phyloP scores from a whole-genome alignment of 2,329 filamentous ascomycete species.

The Uncinocarpus reesii region DNA sequence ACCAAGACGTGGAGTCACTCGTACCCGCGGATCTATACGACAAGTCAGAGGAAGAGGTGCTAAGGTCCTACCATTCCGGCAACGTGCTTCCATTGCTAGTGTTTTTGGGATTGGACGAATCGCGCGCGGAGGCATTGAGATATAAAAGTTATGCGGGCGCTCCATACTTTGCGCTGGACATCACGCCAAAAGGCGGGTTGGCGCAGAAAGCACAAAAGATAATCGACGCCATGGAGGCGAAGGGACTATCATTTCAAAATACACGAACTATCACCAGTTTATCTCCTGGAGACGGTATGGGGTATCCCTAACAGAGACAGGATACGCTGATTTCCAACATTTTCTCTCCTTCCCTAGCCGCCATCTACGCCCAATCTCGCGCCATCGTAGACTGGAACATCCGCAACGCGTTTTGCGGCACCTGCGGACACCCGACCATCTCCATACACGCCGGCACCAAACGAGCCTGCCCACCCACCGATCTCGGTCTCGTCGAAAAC shows the following conservation, averaged over 20 bases:
- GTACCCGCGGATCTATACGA: constrained; percentile 63
- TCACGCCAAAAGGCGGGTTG: constrained; percentile 60
- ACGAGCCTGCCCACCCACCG: constrained; percentile 36
- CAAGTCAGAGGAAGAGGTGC: constrained; percentile 59
- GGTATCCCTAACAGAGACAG: neutral
- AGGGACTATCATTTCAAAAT: constrained; percentile 55
- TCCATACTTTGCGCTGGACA: constrained; percentile 82
- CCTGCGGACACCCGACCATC: constrained; percentile 74
- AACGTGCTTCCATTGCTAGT: constrained; percentile 60
- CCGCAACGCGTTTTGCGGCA: constrained; percentile 82
- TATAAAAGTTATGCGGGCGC: constrained; percentile 59
- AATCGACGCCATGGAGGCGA: constrained; percentile 49
- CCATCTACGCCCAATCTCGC: constrained; percentile 80
- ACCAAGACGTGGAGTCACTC: constrained; percentile 58
- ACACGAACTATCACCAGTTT: constrained; percentile 55
- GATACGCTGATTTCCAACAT: neutral
- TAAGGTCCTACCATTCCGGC: constrained; percentile 63
- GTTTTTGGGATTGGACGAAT: constrained; percentile 76
- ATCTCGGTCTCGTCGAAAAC: constrained; percentile 27
- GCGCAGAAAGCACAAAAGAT: constrained; percentile 52
- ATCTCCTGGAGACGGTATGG: constrained; percentile 50
- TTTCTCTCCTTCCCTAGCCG: constrained; percentile 46
- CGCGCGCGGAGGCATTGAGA: constrained; percentile 33
- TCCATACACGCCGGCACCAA: constrained; percentile 37
- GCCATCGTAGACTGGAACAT: constrained; percentile 89